phyloP scores from a whole-genome alignment of 2,329 filamentous ascomycete species.

The Pseudogymnoascus sp. region DNA sequence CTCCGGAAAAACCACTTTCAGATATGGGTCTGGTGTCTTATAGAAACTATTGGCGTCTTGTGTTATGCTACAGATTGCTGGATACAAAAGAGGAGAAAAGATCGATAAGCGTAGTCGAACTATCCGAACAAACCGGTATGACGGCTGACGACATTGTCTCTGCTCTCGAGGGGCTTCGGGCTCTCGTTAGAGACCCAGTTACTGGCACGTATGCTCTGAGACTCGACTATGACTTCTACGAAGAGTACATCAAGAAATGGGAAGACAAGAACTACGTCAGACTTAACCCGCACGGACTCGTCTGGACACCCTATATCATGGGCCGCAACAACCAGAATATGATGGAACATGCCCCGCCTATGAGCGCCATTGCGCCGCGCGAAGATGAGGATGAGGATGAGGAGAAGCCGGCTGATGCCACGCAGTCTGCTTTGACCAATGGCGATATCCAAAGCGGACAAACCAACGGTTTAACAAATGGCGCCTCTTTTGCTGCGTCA shows the following conservation, averaged over 20 bases:
- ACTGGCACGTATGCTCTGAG: conserved; percentile 86
- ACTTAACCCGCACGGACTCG: conserved; percentile 70
- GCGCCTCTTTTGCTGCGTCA: neutral
- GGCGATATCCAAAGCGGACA: conserved; percentile 2
- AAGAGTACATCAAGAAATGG: conserved; percentile 82
- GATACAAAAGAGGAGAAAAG: conserved; percentile 47
- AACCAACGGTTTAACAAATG: neutral
- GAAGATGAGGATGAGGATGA: conserved; percentile 53
- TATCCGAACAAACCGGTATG: conserved; percentile 88
- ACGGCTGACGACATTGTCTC: conserved; percentile 95
- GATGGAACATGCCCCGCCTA: conserved; percentile 71
- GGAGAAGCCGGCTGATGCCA: conserved; percentile 12
- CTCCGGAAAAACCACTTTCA: conserved; percentile 92
- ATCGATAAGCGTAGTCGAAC: conserved; percentile 54
- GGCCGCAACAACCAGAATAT: conserved; percentile 74
- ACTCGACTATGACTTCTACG: conserved; percentile 78
- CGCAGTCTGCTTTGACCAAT: conserved; percentile 15
- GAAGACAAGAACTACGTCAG: conserved; percentile 82
- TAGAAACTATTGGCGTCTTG: conserved; percentile 90
- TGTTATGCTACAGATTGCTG: conserved; percentile 78
- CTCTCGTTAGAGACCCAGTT: conserved; percentile 80
- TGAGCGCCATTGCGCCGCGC: conserved; percentile 81
- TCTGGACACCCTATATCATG: conserved; percentile 98
- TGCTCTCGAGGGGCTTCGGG: conserved; percentile 81
- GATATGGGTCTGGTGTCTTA: conserved; percentile 98